Evolutionary conservation across 352 stramenopile species (phyloP), one percentile per base, ranked within the genome.

Genomic region (Hyaloperonospora arabidopsidis): DNA sequence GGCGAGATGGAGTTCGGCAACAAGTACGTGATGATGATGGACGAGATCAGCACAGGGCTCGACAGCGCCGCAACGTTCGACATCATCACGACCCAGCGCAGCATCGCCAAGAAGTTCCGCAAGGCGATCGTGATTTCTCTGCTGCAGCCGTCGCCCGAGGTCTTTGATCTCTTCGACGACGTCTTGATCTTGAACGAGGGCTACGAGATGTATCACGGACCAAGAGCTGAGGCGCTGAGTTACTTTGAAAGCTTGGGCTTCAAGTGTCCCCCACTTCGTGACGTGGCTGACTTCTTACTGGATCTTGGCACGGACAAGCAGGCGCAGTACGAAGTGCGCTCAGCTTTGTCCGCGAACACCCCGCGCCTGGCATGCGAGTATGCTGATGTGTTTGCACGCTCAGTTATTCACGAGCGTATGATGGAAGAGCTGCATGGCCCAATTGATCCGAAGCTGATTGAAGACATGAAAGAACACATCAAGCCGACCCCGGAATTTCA

Each of bases 1-100:
- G 79, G 76, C 13, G 75, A 88, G 68, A 97, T 97, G 73, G 65
- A 89, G 29, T 79, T 90, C 45, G 68, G 71, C 22, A 65, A 59
- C 22, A 43, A 49, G 29, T 47, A 53, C 21, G 57, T 64, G 25
- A 59, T 59, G 22, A 47, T 64, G 45, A 59, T 64, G 57, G 57
- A 64, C 29, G 50, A 64, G 44, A 64, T 59, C 45, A 64, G 50
- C 34, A 64, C 51, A 17, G 57, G 51, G 2, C 14, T 64, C 8
- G 57, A 59, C 18, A 64, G 57, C 28, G 57, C 51, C 1, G 57
- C 57, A 14, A 47, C 51, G 6, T 60, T 64, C 10, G 57, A 64
- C 10, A 64, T 64, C 22, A 34, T 64, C 1, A 43, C 15, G n/a
- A 60, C 49, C 35, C 52, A 65, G 19, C 25, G 47, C 2, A 65